Evolutionary conservation across 164 flowering plant species (phyloP).

Genomic region (Aristolochia californica): DNA sequence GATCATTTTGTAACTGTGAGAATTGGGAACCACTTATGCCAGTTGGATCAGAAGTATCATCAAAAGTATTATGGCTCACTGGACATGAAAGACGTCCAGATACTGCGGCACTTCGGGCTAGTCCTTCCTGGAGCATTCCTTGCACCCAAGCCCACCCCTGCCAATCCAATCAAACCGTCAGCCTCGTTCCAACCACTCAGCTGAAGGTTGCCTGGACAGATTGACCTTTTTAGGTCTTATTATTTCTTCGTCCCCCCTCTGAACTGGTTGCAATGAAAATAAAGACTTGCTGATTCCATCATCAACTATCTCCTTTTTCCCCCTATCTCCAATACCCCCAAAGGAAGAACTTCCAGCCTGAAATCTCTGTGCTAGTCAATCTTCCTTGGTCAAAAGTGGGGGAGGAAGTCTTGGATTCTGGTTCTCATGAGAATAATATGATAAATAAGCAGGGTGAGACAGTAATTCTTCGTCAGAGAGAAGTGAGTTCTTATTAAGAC

Average conservation of each 20-base stretch:
- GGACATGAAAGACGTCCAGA: slow-evolving; percentile 41
- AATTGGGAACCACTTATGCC: slow-evolving; percentile 19
- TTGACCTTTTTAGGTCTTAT: slow-evolving; percentile 39
- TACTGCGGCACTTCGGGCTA: slow-evolving; percentile 29
- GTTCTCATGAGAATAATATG: slow-evolving; percentile 65
- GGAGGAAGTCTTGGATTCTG: slow-evolving; percentile 80
- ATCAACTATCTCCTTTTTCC: slow-evolving; percentile 28
- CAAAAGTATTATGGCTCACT: slow-evolving; percentile 39
- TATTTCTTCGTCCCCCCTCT: slow-evolving; percentile 35
- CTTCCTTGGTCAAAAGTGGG: slow-evolving; percentile 66
- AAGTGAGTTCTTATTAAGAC: slow-evolving; percentile 6
- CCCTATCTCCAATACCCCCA: slow-evolving; percentile 43
- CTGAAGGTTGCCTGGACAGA: slow-evolving; percentile 33
- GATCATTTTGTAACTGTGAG: slow-evolving; percentile 20
- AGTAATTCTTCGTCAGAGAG: slow-evolving; percentile 64
- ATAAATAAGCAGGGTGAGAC: slow-evolving; percentile 65
- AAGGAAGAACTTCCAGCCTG: slow-evolving; percentile 33
- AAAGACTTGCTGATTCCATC: slow-evolving; percentile 32
- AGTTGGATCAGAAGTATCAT: slow-evolving; percentile 23
- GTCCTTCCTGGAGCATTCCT: slow-evolving; percentile 85
- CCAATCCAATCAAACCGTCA: slow-evolving; percentile 29
- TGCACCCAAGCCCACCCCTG: slow-evolving; percentile 41
- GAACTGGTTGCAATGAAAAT: slow-evolving; percentile 65
- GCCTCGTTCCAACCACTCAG: slow-evolving; percentile 43
- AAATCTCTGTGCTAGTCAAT: slow-evolving; percentile 78